Base-by-base conservation (phyloP, 768 basidiomycete species). In the Porphyrellus cyaneotinctus region DNA sequence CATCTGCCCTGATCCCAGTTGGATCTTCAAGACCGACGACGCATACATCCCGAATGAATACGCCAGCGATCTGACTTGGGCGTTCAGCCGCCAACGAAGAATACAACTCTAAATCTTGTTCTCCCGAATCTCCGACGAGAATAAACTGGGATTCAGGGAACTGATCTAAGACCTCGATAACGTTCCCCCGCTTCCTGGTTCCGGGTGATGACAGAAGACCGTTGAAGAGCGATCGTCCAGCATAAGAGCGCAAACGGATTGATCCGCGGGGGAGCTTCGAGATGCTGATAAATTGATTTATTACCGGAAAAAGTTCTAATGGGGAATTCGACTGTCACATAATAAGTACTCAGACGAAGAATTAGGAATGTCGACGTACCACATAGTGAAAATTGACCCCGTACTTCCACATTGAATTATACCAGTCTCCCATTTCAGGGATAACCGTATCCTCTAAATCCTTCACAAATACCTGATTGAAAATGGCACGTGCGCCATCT, bases 91-190 rank as follows among this genome's bases (percentile, higher is more conserved):
- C 92, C 17, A 95, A 64, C 4, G 82, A 75, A 14, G 85, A 76
- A 66, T 97, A 98, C 2, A 98, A 75, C 68, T 98, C 94, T 39
- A 98, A 72, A 70, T 98, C 95, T 59, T 97, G 95, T 65, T 98
- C 95, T 31, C 95, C 95, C 0, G 86, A 83, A 67, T 98, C 95
- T 8, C 95, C 95, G 36, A 98, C 76, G 44, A 95, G 80, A 63
- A 97, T 69, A 70, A 98, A 97, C 35, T 70, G 74, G 2, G 88
- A 83, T 36, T 82, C 74, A 0, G 83, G 82, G 66, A 95, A 95
- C 3, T 81, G 73, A 35, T 87, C 78, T 13, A 95, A 72, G 20
- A 91, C 75, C 35, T 94, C 89, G n/a, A 85, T 65, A 9, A 97
- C 82, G 18, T 86, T 87, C 0, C 80, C 80, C 6, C 85, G 83